Percentiles rank a stretch among this genome's conserved stretches.
Evolutionary conservation across 495 filamentous ascomycete species (phyloP).

Genomic region (Cryomyces minteri): DNA sequence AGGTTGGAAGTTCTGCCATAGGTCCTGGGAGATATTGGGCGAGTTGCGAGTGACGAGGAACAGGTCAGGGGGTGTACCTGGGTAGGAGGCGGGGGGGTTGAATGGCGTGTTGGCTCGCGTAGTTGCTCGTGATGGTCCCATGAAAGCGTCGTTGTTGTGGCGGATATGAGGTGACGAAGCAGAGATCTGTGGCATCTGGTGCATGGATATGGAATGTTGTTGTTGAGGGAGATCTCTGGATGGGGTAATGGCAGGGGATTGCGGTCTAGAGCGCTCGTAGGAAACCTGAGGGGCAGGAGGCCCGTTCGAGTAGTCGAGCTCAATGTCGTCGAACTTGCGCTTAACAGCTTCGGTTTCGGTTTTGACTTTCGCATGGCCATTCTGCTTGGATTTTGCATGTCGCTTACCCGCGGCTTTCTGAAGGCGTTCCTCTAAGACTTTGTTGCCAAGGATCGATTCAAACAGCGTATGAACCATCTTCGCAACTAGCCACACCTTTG

Average conservation of each 20-base stretch:
- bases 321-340: conserved; percentile 95
- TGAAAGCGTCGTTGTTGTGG: conserved; percentile 46
- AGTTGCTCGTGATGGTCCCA: conserved; percentile 53
- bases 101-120: conserved; percentile 84
- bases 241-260: conserved; percentile 57
- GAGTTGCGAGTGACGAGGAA: conserved; percentile 92
- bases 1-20: conserved; percentile 98
- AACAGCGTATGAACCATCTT: conserved; percentile 98
- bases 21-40: conserved; percentile 74
- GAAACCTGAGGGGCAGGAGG: conserved; percentile 85
- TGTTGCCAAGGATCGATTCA: conserved; percentile 94
- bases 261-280: conserved; percentile 87
- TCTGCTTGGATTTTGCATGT: conserved; percentile 45
- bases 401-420: conserved; percentile 83
- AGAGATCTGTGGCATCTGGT: conserved; percentile 17
- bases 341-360: conserved; percentile 37
- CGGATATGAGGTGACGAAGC: conserved; percentile 28
- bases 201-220: conserved; percentile 8
- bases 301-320: conserved; percentile 63
- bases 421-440: conserved; percentile 82
- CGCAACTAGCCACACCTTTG: conserved; percentile 93
- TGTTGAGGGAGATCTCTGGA: conserved; percentile 28
- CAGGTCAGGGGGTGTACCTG: conserved; percentile 79
- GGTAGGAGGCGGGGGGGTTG: conserved; percentile 70
- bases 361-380: conserved; percentile 8